These are phyloP conservation scores for Acanthamoeba lenticulata DNA, from an alignment of 208 protist genomes.

Conservation along the genomic window DNA sequence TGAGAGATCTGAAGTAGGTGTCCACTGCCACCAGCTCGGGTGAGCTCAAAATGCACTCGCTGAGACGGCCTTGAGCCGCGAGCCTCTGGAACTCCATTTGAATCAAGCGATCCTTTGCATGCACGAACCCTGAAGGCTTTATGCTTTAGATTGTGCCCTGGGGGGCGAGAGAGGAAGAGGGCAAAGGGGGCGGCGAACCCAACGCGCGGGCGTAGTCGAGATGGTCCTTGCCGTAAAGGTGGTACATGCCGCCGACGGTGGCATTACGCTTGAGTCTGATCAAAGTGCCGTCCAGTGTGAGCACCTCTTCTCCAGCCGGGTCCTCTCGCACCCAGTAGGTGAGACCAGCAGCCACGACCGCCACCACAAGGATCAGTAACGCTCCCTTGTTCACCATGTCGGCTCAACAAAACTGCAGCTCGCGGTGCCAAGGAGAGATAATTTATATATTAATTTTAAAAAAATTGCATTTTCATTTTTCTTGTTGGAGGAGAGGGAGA, in stretches of 20 bases:
- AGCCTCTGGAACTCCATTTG: slow-evolving; percentile 59
- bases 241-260: background rate
- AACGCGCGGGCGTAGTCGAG: slow-evolving; percentile 45
- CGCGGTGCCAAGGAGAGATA: too few relatives aligned
- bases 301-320: background rate
- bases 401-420: too few relatives aligned
- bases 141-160: too few relatives aligned
- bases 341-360: background rate
- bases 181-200: background rate
- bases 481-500: too few relatives aligned
- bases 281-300: background rate
- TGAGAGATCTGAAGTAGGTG: slow-evolving; percentile 59
- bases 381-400: background rate
- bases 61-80: background rate
- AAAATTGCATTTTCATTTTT: background rate
- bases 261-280: background rate
- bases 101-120: slow-evolving; percentile 32
- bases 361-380: background rate
- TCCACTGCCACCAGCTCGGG: background rate
- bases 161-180: background rate
- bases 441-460: too few relatives aligned
- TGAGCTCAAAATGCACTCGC: background rate
- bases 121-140: background rate
- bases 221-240: slow-evolving; percentile 44
- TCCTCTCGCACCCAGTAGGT: background rate